A percentile compares a stretch with the other conserved stretches of the same genome.
Conservation (phyloP, 352 stramenopile species). For the Pythium oligandrum region DNA sequence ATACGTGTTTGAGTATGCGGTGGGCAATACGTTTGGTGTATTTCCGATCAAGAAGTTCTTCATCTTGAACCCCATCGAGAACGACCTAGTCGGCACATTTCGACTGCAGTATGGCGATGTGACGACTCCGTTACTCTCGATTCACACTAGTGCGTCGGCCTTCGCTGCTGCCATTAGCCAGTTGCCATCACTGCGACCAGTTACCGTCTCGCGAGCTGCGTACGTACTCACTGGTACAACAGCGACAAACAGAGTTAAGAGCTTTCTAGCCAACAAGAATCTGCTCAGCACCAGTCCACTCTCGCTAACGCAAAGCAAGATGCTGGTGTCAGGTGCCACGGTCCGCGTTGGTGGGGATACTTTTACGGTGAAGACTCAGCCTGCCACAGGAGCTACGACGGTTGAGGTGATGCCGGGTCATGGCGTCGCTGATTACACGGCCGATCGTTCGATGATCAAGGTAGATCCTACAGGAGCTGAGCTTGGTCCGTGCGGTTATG, state of each 20-base stretch:
- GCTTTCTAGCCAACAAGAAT: slow-evolving; percentile 30
- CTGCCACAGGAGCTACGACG: slow-evolving; percentile 21
- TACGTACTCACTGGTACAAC: slow-evolving; percentile 41
- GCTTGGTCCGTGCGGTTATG: slow-evolving; percentile 45
- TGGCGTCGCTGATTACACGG: slow-evolving; percentile 23
- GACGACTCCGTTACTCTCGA: slow-evolving; percentile 36
- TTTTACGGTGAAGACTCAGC: slow-evolving; percentile 44
- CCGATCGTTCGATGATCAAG: slow-evolving; percentile 28
- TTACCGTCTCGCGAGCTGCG: slow-evolving; percentile 35
- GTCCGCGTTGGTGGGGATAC: slow-evolving; percentile 26
- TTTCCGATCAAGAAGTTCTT: slow-evolving; percentile 41
- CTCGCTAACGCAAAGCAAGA: slow-evolving; percentile 21
- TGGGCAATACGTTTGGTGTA: slow-evolving; percentile 40
- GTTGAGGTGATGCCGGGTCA: slow-evolving; percentile 44
- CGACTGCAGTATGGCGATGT: slow-evolving; percentile 57
- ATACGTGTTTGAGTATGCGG: slow-evolving; percentile 61
- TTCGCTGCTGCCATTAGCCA: slow-evolving; percentile 31
- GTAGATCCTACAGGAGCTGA: slow-evolving; percentile 34
- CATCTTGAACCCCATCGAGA: slow-evolving; percentile 35
- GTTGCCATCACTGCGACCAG: slow-evolving; percentile 45
- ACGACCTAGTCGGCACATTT: slow-evolving; percentile 66
- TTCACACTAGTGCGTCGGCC: slow-evolving; percentile 38
- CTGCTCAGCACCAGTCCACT: slow-evolving; percentile 38
- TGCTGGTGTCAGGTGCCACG: slow-evolving; percentile 29
- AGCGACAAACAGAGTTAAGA: slow-evolving; percentile 25